Evolutionary conservation across 805 yeast genomes (phyloP).

Genomic region (Pichia scutulata): DNA sequence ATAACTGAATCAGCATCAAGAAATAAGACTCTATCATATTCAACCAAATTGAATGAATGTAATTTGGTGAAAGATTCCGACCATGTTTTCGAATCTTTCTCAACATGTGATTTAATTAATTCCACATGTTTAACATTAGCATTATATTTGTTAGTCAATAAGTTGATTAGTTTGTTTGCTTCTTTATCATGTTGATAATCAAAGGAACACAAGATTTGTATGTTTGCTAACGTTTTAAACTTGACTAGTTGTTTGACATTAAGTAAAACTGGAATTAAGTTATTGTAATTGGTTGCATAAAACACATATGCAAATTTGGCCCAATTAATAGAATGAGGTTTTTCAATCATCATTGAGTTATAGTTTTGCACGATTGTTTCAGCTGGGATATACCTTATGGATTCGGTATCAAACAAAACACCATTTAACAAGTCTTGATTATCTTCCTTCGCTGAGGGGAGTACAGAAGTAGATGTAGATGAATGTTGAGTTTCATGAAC

Average conservation of each 20-base stretch:
- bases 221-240: conserved; percentile 32
- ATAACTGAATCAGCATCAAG: conserved; percentile 51
- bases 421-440: not conserved
- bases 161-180: not conserved
- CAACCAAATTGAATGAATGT: conserved; percentile 39
- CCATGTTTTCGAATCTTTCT: conserved; percentile 33
- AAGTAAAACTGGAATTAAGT: conserved; percentile 46
- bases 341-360: conserved; percentile 6
- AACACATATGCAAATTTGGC: conserved; percentile 46
- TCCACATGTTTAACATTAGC: conserved; percentile 27
- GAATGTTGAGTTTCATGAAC: too few species aligned
- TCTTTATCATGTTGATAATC: not conserved
- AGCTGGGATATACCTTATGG: conserved; percentile 14
- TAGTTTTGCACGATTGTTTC: conserved; percentile 15
- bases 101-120: conserved; percentile 11
- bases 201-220: conserved; percentile 37
- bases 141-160: conserved; percentile 8
- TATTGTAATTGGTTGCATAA: conserved; percentile 47
- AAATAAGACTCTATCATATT: conserved; percentile 47
- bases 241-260: conserved; percentile 35
- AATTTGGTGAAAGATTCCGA: conserved; percentile 47
- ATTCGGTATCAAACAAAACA: conserved; percentile 10
- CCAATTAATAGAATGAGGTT: conserved; percentile 30
- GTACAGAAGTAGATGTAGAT: not conserved
- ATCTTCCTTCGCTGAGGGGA: not conserved